Evolutionary conservation across 2,329 filamentous ascomycete species (phyloP).

Genomic region (Immersiporthe knoxdaviesiana): DNA sequence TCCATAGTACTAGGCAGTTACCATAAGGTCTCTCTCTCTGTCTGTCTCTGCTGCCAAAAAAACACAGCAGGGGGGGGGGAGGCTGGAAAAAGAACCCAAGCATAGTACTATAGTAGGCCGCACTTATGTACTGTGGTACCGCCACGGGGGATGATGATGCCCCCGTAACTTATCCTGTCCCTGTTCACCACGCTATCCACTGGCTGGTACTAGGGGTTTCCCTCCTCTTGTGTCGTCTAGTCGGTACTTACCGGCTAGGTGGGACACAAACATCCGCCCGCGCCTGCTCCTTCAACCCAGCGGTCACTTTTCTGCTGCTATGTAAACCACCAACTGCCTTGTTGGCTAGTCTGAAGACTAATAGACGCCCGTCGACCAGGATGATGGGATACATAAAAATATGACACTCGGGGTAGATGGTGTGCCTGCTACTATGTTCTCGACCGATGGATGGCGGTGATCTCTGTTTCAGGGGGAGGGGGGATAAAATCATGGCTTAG

Average conservation of each 20-base stretch:
- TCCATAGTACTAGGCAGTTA: conserved; percentile 2
- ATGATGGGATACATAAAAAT: background rate
- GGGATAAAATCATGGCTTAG: background rate
- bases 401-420: background rate
- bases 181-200: background rate
- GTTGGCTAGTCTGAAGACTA: background rate
- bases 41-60: background rate
- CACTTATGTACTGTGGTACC: no score
- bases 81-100: background rate
- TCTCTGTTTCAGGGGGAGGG: background rate
- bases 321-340: background rate
- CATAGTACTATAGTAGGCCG: no score
- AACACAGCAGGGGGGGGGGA: conserved; percentile 1
- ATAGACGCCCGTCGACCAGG: background rate
- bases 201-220: background rate
- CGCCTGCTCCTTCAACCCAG: background rate
- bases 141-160: background rate
- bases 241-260: background rate
- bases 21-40: no score
- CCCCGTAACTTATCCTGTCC: background rate
- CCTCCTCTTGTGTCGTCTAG: background rate
- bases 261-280: background rate
- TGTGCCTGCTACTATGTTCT: background rate
- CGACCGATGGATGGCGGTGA: background rate
- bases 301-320: background rate